Conservation (phyloP, 2,329 filamentous ascomycete genomes). For the Aspergillus clavatus region DNA sequence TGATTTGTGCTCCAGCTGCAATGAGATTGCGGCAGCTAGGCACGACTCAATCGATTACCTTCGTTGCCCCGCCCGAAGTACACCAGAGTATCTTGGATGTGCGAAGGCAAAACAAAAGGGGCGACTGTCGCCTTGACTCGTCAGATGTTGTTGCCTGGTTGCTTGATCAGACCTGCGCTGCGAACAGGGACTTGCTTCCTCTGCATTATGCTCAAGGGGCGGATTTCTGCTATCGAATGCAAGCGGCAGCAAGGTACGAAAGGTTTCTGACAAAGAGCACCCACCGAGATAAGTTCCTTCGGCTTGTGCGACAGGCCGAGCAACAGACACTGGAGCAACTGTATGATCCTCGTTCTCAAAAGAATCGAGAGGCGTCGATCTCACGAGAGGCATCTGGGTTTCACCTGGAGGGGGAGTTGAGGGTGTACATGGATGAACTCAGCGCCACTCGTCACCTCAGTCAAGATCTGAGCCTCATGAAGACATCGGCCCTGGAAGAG, state of each 20-base stretch:
- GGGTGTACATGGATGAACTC: constrained; percentile 33
- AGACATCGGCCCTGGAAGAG: constrained; percentile 54
- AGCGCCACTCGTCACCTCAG: constrained; percentile 27
- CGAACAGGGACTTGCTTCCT: constrained; percentile 55
- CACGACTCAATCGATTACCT: constrained; percentile 51
- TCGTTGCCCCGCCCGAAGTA: constrained; percentile 56
- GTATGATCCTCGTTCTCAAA: constrained; percentile 44
- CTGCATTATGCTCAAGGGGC: constrained; percentile 57
- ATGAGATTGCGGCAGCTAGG: constrained; percentile 61
- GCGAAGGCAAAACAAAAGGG: constrained; percentile 30
- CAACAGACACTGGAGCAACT: constrained; percentile 54
- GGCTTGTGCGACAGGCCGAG: constrained; percentile 49
- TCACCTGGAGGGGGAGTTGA: constrained; percentile 25
- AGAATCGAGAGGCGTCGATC: constrained; percentile 8
- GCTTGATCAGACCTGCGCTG: constrained; percentile 58
- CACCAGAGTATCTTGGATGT: constrained; percentile 56
- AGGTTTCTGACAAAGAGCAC: constrained; percentile 36
- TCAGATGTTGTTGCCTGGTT: constrained; percentile 57
- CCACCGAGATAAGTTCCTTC: constrained; percentile 41
- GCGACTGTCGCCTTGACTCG: constrained; percentile 37
- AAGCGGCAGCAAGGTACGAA: constrained; percentile 45
- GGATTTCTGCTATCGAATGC: constrained; percentile 55
- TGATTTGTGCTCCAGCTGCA: constrained; percentile 55
- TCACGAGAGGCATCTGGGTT: constrained; percentile 1
- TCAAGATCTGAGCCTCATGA: constrained; percentile 43